Conservation (phyloP, 495 filamentous ascomycete species). For the Parathielavia hyrcaniae region DNA sequence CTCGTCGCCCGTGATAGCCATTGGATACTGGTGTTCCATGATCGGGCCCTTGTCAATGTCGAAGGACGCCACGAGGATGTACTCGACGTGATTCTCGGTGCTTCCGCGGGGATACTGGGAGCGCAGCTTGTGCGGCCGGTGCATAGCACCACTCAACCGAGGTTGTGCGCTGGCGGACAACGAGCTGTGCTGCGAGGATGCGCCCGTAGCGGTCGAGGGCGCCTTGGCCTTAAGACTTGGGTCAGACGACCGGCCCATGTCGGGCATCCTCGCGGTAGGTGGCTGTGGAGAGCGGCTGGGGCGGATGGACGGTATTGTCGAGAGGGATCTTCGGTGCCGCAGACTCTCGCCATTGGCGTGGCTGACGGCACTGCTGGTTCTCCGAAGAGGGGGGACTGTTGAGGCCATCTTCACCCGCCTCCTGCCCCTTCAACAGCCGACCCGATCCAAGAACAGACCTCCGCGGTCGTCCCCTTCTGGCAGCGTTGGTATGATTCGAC, state of each 20-base stretch:
- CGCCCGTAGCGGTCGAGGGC: constrained; percentile 44
- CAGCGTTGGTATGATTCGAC: neutral
- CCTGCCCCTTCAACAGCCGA: neutral
- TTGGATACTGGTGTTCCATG: constrained; percentile 98
- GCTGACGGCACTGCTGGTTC: constrained; percentile 15
- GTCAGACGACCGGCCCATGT: constrained; percentile 47
- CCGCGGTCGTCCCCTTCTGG: neutral
- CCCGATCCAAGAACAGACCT: no score
- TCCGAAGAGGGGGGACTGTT: constrained; percentile 7
- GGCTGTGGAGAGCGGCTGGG: constrained; percentile 51
- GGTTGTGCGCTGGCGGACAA: constrained; percentile 37
- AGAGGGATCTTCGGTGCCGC: constrained; percentile 49
- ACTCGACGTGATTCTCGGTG: constrained; percentile 91
- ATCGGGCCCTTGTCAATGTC: constrained; percentile 92
- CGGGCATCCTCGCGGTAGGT: constrained; percentile 26
- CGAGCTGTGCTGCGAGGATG: constrained; percentile 51
- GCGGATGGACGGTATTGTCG: constrained; percentile 52
- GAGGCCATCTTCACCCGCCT: neutral
- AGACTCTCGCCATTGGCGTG: constrained; percentile 16
- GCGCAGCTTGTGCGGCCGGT: constrained; percentile 50
- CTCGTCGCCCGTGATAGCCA: constrained; percentile 93
- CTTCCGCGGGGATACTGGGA: constrained; percentile 81
- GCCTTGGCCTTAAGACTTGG: constrained; percentile 52
- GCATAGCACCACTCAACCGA: constrained; percentile 37
- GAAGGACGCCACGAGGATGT: constrained; percentile 97